phyloP scores from a whole-genome alignment of 352 stramenopile genomes.

The Phytophthora sp. region DNA sequence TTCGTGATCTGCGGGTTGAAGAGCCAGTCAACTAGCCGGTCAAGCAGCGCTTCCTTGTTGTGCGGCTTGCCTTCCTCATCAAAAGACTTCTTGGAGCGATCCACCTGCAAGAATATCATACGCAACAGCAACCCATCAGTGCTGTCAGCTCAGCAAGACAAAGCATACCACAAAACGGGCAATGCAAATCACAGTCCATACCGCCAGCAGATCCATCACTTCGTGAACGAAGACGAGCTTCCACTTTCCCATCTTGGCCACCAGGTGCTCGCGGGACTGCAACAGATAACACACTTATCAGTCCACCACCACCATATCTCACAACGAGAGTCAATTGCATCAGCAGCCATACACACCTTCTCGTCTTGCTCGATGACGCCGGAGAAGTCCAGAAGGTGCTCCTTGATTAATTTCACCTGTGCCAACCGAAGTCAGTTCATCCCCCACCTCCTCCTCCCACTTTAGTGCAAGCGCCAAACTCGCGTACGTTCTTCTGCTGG shows the following conservation, averaged over 20 bases:
- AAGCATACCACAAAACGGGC: neutral
- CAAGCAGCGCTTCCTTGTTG: slow-evolving; percentile 71
- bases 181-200: slow-evolving; percentile 27
- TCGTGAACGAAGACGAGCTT: slow-evolving; percentile 75
- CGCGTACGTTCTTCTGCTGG: slow-evolving; percentile 78
- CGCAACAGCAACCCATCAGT: slow-evolving; percentile 9
- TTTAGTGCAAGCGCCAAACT: neutral
- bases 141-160: neutral
- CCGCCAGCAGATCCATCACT: slow-evolving; percentile 80
- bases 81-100: slow-evolving; percentile 88
- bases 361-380: slow-evolving; percentile 66
- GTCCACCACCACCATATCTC: neutral
- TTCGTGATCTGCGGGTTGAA: slow-evolving; percentile 65
- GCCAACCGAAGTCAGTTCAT: neutral
- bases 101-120: slow-evolving; percentile 47
- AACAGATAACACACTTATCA: slow-evolving; percentile 3
- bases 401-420: slow-evolving; percentile 83
- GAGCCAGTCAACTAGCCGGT: slow-evolving; percentile 80
- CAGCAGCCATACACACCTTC: slow-evolving; percentile 52
- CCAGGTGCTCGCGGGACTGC: slow-evolving; percentile 61
- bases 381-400: slow-evolving; percentile 83
- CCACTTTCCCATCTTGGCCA: slow-evolving; percentile 72
- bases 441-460: no score
- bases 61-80: slow-evolving; percentile 59
- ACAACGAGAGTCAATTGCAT: no score